A percentile compares a stretch with the other conserved stretches of the same genome.
These are phyloP conservation scores for Aspergillus carbonarius DNA, from an alignment of 2,329 filamentous ascomycete species.

Conservation along the genomic window DNA sequence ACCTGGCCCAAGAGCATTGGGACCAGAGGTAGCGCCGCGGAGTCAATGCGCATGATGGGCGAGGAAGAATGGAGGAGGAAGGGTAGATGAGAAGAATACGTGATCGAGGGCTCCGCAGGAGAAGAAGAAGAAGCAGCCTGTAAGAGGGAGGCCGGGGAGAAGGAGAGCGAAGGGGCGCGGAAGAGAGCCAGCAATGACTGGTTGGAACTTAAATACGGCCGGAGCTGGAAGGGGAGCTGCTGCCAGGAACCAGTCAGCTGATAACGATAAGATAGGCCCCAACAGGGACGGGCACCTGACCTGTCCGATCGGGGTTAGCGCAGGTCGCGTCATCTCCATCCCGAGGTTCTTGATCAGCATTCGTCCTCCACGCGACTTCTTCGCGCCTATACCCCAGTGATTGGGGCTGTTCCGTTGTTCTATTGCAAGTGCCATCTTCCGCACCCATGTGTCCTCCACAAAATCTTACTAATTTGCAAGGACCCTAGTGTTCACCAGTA, in stretches of 20 bases:
- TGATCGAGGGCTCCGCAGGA: neutral
- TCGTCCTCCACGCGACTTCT: neutral
- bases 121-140: neutral
- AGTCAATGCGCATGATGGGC: neutral
- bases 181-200: neutral
- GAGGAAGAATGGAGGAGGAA: neutral
- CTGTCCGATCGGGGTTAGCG: neutral
- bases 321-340: neutral
- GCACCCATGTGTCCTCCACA: neutral
- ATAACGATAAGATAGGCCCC: neutral
- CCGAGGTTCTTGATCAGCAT: neutral
- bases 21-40: neutral
- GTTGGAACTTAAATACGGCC: neutral
- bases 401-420: neutral
- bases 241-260: neutral
- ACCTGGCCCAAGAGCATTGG: conserved; percentile 11
- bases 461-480: no score
- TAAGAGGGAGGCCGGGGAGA: neutral
- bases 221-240: neutral
- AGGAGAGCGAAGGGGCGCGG: neutral
- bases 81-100: neutral
- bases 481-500: neutral
- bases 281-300: neutral
- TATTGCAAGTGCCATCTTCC: neutral
- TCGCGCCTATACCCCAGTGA: neutral